Conservation (phyloP, 2,329 filamentous ascomycete genomes). For the Xylariales sp. region DNA sequence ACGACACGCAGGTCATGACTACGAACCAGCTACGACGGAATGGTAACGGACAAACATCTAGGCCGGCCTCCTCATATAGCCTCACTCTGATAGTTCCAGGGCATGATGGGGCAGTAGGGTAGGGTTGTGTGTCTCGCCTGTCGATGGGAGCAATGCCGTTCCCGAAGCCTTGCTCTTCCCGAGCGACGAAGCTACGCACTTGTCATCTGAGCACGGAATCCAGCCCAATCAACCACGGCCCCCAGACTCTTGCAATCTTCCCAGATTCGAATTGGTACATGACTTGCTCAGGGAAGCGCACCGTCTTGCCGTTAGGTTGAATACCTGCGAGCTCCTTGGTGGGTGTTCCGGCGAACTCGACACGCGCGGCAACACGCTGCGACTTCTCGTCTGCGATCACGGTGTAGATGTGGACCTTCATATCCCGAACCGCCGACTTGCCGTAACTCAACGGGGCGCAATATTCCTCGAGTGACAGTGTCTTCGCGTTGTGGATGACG, state of each 20-base stretch:
- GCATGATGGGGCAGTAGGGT: too few relatives aligned
- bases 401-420: conserved; percentile 18
- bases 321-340: conserved; percentile 22
- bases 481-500: neutral
- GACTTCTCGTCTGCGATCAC: conserved; percentile 25
- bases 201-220: neutral
- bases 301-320: conserved; percentile 22
- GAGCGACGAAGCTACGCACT: too few relatives aligned
- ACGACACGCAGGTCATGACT: too few relatives aligned
- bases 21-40: too few relatives aligned
- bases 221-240: conserved; percentile 27
- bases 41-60: too few relatives aligned
- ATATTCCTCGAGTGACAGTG: neutral
- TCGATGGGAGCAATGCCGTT: too few relatives aligned
- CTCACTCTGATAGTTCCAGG: too few relatives aligned
- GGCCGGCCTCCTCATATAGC: too few relatives aligned
- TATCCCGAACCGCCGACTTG: neutral
- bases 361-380: conserved; percentile 27
- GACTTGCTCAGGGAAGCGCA: conserved; percentile 28
- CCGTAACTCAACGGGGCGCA: neutral
- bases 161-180: too few relatives aligned
- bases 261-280: conserved; percentile 29
- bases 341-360: conserved; percentile 28
- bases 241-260: conserved; percentile 28
- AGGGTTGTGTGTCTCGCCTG: too few relatives aligned